These are phyloP conservation scores for Hevea brasiliensis DNA, from an alignment of 345 rosid species.

Conservation along the genomic window DNA sequence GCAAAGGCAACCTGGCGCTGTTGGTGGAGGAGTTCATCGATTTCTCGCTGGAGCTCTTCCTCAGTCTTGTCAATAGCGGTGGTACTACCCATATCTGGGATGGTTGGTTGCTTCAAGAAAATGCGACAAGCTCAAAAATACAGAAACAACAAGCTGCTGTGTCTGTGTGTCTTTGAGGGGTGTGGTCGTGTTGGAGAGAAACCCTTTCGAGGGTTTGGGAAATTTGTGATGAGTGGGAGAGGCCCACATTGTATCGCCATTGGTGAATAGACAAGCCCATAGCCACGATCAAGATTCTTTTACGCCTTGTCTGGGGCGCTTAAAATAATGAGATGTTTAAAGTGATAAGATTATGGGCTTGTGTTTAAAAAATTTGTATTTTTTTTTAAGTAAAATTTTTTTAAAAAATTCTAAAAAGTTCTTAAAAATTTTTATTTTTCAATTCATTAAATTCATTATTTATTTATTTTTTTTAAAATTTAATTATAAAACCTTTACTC, in stretches of 20 bases:
- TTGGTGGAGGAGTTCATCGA: constrained; percentile 88
- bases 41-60: constrained; percentile 76
- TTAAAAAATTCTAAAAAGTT: too few species aligned
- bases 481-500: too few species aligned
- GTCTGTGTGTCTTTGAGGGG: too few species aligned
- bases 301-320: too few species aligned
- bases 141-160: neutral
- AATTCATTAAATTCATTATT: too few species aligned
- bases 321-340: too few species aligned
- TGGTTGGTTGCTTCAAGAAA: neutral
- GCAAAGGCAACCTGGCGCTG: constrained; percentile 62
- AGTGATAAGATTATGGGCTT: too few species aligned
- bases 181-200: neutral
- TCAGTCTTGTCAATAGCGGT: constrained; percentile 65
- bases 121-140: neutral
- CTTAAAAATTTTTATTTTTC: too few species aligned
- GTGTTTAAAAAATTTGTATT: too few species aligned
- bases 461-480: too few species aligned
- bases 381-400: too few species aligned
- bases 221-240: neutral
- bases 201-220: neutral
- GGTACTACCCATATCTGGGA: constrained; percentile 25
- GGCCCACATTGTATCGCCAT: neutral
- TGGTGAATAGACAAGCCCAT: neutral
- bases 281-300: too few species aligned